Conservation (phyloP, 2,329 filamentous ascomycete species). For the Metarhizium rileyi region DNA sequence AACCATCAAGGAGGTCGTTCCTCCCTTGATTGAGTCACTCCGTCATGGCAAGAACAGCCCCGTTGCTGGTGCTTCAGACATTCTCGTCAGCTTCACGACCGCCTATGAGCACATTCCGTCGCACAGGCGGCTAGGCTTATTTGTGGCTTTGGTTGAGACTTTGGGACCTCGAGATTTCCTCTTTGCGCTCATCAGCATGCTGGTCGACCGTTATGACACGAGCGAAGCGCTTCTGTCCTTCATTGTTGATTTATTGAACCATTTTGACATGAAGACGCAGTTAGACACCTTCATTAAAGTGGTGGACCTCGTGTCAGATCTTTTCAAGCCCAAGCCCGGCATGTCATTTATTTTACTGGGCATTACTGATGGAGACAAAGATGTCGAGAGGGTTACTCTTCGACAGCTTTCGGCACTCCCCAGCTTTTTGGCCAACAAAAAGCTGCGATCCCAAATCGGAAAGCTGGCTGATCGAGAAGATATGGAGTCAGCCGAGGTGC, state of each 20-base stretch:
- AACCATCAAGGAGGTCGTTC: slow-evolving; percentile 89
- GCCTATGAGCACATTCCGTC: slow-evolving; percentile 93
- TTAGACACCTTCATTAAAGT: slow-evolving; percentile 70
- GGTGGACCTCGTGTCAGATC: slow-evolving; percentile 63
- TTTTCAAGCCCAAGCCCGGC: slow-evolving; percentile 63
- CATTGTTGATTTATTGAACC: slow-evolving; percentile 60
- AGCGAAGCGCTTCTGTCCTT: slow-evolving; percentile 67
- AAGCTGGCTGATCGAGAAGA: slow-evolving; percentile 51
- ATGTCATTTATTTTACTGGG: slow-evolving; percentile 66
- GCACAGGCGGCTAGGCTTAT: slow-evolving; percentile 73
- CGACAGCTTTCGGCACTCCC: slow-evolving; percentile 48
- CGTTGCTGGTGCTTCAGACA: slow-evolving; percentile 73
- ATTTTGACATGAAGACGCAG: slow-evolving; percentile 66
- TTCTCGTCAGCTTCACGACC: slow-evolving; percentile 90
- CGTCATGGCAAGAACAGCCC: slow-evolving; percentile 69
- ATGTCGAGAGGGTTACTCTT: slow-evolving; percentile 41
- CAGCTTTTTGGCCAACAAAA: slow-evolving; percentile 46
- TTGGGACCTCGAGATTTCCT: slow-evolving; percentile 80
- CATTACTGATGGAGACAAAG: slow-evolving; percentile 34
- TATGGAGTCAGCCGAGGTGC: slow-evolving; percentile 56
- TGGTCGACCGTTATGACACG: slow-evolving; percentile 81
- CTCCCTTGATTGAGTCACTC: slow-evolving; percentile 78
- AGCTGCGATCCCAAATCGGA: slow-evolving; percentile 44
- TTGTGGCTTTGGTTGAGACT: slow-evolving; percentile 75
- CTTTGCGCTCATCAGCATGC: slow-evolving; percentile 77